phyloP scores from a whole-genome alignment of 495 filamentous ascomycete genomes.

The Amphirosellinia nigrospora region DNA sequence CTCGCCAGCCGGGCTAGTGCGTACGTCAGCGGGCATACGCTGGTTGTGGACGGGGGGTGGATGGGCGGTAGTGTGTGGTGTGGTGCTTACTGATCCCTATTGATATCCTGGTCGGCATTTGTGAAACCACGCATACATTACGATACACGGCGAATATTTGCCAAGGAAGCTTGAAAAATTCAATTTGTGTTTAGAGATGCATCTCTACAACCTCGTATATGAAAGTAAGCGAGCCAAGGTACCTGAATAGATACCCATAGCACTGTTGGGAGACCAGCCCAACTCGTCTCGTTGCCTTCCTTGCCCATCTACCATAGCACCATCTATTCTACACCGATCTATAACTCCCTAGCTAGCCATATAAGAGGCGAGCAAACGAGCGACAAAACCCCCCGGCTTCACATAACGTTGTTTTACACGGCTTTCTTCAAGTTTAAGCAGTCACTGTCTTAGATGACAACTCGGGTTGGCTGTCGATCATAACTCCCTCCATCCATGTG shows the following conservation, averaged over 20 bases:
- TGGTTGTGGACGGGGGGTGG: slow-evolving; percentile 92
- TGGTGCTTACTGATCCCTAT: background rate
- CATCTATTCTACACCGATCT: background rate
- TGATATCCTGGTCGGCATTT: background rate
- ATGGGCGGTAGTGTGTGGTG: slow-evolving; percentile 82
- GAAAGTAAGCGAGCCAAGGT: background rate
- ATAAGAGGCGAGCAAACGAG: background rate
- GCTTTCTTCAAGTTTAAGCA: background rate
- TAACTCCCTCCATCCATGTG: slow-evolving; percentile 61
- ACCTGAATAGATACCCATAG: background rate
- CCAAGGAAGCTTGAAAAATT: background rate
- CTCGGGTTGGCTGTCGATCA: slow-evolving; percentile 32
- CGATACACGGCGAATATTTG: background rate
- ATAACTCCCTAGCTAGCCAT: background rate
- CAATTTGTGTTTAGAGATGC: background rate
- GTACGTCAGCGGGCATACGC: slow-evolving; percentile 81
- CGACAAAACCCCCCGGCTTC: background rate
- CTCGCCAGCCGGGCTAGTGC: slow-evolving; percentile 75
- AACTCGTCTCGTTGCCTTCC: background rate
- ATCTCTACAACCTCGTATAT: background rate
- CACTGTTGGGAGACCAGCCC: background rate
- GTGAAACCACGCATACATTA: background rate
- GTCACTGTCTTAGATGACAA: background rate
- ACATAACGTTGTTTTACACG: background rate
- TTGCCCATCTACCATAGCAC: background rate